Evolutionary conservation across 1,139 yeast species (phyloP).

Genomic region (Taphrina wiesneri): DNA sequence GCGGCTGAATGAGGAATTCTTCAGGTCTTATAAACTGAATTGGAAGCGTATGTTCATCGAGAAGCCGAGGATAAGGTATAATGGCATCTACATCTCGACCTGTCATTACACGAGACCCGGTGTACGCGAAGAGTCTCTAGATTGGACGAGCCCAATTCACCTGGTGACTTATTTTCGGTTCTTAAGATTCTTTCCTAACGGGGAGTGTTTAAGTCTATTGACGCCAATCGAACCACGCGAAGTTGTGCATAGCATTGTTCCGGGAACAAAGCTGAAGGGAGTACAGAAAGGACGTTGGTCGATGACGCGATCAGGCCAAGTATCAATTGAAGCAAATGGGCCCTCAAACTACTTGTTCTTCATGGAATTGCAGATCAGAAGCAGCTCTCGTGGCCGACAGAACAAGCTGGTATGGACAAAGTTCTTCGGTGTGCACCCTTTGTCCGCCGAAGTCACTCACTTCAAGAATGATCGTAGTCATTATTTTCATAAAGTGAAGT

Average conservation of each 20-base stretch:
- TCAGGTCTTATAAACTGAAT: constrained; percentile 41
- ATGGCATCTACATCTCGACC: constrained; percentile 82
- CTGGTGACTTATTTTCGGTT: constrained; percentile 87
- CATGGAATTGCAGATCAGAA: constrained; percentile 29
- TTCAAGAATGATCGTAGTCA: constrained; percentile 27
- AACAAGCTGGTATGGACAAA: constrained; percentile 26
- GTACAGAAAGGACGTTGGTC: constrained; percentile 29
- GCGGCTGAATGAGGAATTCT: constrained; percentile 33
- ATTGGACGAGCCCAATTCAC: constrained; percentile 71
- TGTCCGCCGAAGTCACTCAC: constrained; percentile 15
- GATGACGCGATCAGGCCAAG: constrained; percentile 6
- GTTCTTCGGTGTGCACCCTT: constrained; percentile 20
- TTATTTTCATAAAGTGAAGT: constrained; percentile 17
- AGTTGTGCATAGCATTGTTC: constrained; percentile 49
- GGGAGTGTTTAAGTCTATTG: constrained; percentile 65
- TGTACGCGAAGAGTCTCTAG: constrained; percentile 56
- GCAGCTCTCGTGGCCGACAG: constrained; percentile 30
- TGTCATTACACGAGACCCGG: constrained; percentile 84
- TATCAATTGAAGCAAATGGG: constrained; percentile 20
- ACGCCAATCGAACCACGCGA: constrained; percentile 65
- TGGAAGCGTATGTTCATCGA: constrained; percentile 50
- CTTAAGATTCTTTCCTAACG: constrained; percentile 75
- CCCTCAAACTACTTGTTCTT: constrained; percentile 28
- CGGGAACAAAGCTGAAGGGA: constrained; percentile 24
- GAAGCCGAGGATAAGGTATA: constrained; percentile 72